phyloP scores from a whole-genome alignment of 306 rosid species.

The Potentilla sterilis region DNA sequence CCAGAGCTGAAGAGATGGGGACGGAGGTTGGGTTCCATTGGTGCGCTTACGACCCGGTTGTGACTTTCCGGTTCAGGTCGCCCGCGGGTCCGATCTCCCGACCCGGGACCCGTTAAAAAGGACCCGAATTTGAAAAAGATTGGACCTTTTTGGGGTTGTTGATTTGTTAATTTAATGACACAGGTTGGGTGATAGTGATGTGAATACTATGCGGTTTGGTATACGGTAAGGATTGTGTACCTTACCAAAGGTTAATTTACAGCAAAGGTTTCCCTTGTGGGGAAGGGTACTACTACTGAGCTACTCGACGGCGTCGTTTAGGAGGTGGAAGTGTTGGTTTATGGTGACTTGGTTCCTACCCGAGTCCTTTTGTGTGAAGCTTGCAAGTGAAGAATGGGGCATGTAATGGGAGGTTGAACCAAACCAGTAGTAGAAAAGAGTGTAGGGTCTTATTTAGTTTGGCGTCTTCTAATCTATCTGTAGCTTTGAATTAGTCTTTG shows the following conservation, averaged over 20 bases:
- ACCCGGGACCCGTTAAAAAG: slow-evolving; percentile 51
- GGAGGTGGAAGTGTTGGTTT: neutral
- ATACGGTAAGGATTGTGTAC: neutral
- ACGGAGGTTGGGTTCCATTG: slow-evolving; percentile 50
- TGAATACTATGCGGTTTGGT: slow-evolving; percentile 6
- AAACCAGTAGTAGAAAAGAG: neutral
- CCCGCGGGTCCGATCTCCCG: slow-evolving; percentile 77
- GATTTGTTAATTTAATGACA: neutral
- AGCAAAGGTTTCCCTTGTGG: neutral
- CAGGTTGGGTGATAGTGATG: slow-evolving; percentile 4
- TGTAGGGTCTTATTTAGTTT: neutral
- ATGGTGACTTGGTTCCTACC: slow-evolving; percentile 18
- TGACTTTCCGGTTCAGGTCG: slow-evolving; percentile 54
- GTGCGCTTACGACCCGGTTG: slow-evolving; percentile 63
- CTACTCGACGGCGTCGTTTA: neutral
- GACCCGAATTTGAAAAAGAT: slow-evolving; percentile 32
- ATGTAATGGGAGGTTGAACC: neutral
- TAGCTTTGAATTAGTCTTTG: neutral
- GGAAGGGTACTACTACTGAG: neutral
- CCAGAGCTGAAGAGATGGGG: slow-evolving; percentile 29
- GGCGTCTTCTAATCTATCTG: neutral
- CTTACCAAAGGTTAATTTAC: neutral
- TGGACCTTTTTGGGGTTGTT: slow-evolving; percentile 6
- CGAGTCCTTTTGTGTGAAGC: neutral
- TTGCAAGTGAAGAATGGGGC: slow-evolving; percentile 7